Evolutionary conservation across 1,284 basidiomycete species (phyloP).

Genomic region (Xerocomus alliaceus): DNA sequence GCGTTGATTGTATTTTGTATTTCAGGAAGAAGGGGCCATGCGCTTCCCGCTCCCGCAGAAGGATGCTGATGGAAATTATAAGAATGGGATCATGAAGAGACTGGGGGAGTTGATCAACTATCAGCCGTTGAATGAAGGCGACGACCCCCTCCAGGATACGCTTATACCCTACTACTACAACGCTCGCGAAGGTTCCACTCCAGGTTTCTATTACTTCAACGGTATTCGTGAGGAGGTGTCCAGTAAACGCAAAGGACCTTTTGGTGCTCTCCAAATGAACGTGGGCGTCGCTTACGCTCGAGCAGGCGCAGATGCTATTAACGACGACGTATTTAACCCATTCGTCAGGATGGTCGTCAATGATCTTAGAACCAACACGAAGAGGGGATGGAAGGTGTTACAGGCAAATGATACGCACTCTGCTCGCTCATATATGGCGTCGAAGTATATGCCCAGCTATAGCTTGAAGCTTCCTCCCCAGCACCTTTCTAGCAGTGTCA

Average conservation of each 20-base stretch:
- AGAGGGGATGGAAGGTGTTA: constrained; percentile 23
- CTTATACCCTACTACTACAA: constrained; percentile 21
- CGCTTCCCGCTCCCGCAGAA: constrained; percentile 31
- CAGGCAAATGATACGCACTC: constrained; percentile 18
- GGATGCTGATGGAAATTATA: constrained; percentile 17
- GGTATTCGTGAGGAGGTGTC: constrained; percentile 3
- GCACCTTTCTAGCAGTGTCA: constrained; percentile 20
- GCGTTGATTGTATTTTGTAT: background rate
- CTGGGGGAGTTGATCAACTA: constrained; percentile 36
- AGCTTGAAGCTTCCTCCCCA: constrained; percentile 18
- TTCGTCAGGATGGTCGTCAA: constrained; percentile 15
- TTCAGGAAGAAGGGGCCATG: constrained; percentile 44
- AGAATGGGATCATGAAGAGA: constrained; percentile 39
- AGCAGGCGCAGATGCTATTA: constrained; percentile 18
- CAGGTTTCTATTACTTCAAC: constrained; percentile 24
- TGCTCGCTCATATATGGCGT: constrained; percentile 23
- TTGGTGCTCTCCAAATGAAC: constrained; percentile 14
- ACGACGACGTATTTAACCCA: constrained; percentile 8
- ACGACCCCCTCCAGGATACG: constrained; percentile 2
- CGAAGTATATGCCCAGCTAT: constrained; percentile 26
- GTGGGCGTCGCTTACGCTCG: constrained; percentile 17
- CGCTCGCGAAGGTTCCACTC: background rate
- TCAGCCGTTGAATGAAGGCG: constrained; percentile 21
- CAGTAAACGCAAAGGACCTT: constrained; percentile 1
- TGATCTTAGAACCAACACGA: constrained; percentile 10